Base-by-base conservation (phyloP, 176 grass and related monocot species). In the Areca catechu region DNA sequence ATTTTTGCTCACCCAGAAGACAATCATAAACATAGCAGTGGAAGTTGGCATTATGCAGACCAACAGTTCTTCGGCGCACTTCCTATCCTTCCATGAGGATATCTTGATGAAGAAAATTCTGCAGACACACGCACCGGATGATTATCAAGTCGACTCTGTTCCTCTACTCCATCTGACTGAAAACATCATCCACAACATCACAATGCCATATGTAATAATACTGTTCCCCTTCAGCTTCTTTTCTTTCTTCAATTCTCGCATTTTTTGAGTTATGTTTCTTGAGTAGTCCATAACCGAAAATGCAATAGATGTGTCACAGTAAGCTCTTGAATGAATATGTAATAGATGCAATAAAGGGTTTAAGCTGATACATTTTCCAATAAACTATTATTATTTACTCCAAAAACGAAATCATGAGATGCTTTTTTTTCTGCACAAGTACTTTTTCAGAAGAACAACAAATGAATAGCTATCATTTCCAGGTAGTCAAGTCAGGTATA, bases 111-210 rank as follows among this genome's bases (percentile, higher is more conserved):
- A 58, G 22, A 70, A 50, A 24, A 58, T 58, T 49, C 17, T 58
- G 37, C 67, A 70, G 20, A 50, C 20, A 19, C 67, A 70, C 27
- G 19, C 22, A 7, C 67, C 67, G 20, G 67, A 70, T 57, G 67
- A 59, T 28, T 19, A n/a, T 14, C 21, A 57, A 49, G 54, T 70
- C 25, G 67, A 70, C 58, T 49, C 54, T 27, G 34, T 37, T 58
- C 56, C 30, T 17, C 25, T 70, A 16, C 54, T 70, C 43, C 53
- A 70, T 70, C 67, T 70, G 16, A 20, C 56, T 28, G 67, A 70
- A 16, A 59, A 27, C 21, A 70, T 70, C 23, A 34, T 70, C 27
- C 43, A 58, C 21, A 49, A 49, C 21, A 15, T 49, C 67, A 43
- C 20, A 24, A 15, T 50, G 54, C 55, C 67, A 59, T 50, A 22